Percentiles rank a stretch among this genome's conserved stretches.
These are phyloP conservation scores for Cornus suecica DNA, from an alignment of 148 eudicot genomes.

Conservation along the genomic window DNA sequence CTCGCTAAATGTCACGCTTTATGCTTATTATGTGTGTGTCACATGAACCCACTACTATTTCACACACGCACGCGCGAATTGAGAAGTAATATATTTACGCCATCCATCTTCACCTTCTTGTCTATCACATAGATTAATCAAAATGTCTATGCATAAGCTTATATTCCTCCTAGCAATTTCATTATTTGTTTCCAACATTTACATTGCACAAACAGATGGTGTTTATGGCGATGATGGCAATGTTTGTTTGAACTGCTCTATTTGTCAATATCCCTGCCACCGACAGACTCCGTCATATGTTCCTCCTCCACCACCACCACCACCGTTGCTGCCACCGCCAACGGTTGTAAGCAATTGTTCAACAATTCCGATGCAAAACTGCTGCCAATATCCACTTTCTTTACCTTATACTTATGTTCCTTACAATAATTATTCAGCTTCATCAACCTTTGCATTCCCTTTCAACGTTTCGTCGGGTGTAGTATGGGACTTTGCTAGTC, in stretches of 20 bases:
- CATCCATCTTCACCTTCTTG: not conserved
- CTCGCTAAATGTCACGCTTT: not conserved
- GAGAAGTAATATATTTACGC: not conserved
- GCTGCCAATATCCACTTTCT: conserved; percentile 18
- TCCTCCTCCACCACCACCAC: conserved; percentile 19
- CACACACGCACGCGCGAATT: not conserved
- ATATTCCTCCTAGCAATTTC: not conserved
- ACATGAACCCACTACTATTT: not conserved
- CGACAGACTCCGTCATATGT: conserved; percentile 14
- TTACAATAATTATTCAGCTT: not conserved
- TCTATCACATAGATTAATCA: not conserved
- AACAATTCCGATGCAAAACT: too few species aligned
- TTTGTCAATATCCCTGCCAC: conserved; percentile 17
- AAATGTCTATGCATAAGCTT: not conserved
- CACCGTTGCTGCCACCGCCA: conserved; percentile 8
- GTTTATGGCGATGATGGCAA: conserved; percentile 15
- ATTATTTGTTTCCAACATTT: not conserved
- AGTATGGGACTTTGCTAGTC: not conserved
- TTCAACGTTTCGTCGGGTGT: not conserved
- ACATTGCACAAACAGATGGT: not conserved
- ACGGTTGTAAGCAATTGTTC: too few species aligned
- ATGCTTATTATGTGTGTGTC: conserved; percentile 4
- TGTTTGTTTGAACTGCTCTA: conserved; percentile 1
- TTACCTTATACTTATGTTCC: conserved; percentile 15
- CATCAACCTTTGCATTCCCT: not conserved